These are phyloP conservation scores for Plectranthus barbatus DNA, from an alignment of 257 asterid species.

Conservation along the genomic window DNA sequence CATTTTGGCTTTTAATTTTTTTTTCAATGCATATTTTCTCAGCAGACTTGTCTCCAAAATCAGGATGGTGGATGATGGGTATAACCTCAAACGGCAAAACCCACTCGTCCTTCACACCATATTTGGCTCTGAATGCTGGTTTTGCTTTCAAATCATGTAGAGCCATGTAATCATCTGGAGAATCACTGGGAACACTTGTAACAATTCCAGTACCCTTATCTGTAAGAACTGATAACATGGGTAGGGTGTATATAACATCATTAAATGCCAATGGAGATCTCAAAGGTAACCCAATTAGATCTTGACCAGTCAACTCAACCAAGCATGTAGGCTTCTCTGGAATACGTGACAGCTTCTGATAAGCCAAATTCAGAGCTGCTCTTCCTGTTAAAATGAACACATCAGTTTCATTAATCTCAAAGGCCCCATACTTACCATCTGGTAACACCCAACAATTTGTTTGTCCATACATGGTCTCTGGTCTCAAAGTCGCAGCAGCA, in stretches of 20 bases:
- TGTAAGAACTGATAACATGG: slow-evolving; percentile 83
- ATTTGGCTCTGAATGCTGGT: slow-evolving; percentile 79
- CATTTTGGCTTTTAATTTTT: slow-evolving; percentile 88
- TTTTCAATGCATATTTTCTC: slow-evolving; percentile 79
- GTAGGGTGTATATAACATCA: slow-evolving; percentile 68
- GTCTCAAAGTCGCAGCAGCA: slow-evolving; percentile 91
- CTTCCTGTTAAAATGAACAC: slow-evolving; percentile 63
- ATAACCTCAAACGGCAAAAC: slow-evolving; percentile 79
- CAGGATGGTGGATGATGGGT: slow-evolving; percentile 87
- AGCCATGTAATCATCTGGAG: slow-evolving; percentile 90
- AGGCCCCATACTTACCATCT: slow-evolving; percentile 88
- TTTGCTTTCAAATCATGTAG: slow-evolving; percentile 76
- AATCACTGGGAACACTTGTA: slow-evolving; percentile 95
- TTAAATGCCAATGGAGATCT: slow-evolving; percentile 67
- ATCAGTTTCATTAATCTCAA: slow-evolving; percentile 70
- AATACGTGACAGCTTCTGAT: slow-evolving; percentile 63
- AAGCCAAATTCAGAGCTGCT: slow-evolving; percentile 91
- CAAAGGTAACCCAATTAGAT: slow-evolving; percentile 77
- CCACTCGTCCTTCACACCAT: slow-evolving; percentile 88
- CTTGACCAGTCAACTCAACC: slow-evolving; percentile 82
- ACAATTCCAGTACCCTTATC: slow-evolving; percentile 97
- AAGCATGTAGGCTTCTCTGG: slow-evolving; percentile 76
- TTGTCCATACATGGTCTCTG: slow-evolving; percentile 95
- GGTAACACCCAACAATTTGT: slow-evolving; percentile 97
- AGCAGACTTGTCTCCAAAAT: slow-evolving; percentile 84